phyloP scores from a whole-genome alignment of 805 yeast species.

The Ogataea pini region DNA sequence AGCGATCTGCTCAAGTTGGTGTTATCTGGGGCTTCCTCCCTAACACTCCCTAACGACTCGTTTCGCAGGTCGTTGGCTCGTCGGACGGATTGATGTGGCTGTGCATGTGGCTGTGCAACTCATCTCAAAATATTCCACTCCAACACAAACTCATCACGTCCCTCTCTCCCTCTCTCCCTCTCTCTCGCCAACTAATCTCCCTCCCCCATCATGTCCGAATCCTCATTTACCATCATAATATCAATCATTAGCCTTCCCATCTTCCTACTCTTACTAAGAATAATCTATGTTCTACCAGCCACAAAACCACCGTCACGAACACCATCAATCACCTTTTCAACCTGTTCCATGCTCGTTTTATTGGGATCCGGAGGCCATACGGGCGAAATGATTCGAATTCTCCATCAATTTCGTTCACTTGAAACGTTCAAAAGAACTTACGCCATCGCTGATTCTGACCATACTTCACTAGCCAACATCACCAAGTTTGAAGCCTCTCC shows the following conservation, averaged over 20 bases:
- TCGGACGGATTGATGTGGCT: no score
- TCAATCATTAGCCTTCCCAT: neutral
- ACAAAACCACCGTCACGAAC: constrained; percentile 4
- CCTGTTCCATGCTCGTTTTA: constrained; percentile 49
- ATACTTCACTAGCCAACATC: constrained; percentile 45
- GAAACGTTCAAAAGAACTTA: constrained; percentile 30
- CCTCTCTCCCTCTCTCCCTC: no score
- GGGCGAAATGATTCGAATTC: constrained; percentile 86
- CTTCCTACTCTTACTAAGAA: neutral
- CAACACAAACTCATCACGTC: no score
- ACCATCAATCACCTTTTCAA: neutral
- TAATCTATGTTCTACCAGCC: constrained; percentile 29
- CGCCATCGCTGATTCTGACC: constrained; percentile 46
- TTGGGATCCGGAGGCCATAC: constrained; percentile 97
- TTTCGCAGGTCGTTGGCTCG: no score
- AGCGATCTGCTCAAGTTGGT: no score
- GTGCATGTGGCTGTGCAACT: neutral
- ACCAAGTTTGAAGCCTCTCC: constrained; percentile 37
- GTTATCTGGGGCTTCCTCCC: no score
- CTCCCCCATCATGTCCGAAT: constrained; percentile 1
- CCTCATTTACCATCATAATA: neutral
- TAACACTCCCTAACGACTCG: neutral
- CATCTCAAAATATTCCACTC: no score
- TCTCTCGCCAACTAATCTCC: no score
- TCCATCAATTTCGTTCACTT: constrained; percentile 40